Percentiles rank a stretch among this genome's conserved stretches.
phyloP scores from a whole-genome alignment of 257 asterid species.

The Jacaranda copaia region DNA sequence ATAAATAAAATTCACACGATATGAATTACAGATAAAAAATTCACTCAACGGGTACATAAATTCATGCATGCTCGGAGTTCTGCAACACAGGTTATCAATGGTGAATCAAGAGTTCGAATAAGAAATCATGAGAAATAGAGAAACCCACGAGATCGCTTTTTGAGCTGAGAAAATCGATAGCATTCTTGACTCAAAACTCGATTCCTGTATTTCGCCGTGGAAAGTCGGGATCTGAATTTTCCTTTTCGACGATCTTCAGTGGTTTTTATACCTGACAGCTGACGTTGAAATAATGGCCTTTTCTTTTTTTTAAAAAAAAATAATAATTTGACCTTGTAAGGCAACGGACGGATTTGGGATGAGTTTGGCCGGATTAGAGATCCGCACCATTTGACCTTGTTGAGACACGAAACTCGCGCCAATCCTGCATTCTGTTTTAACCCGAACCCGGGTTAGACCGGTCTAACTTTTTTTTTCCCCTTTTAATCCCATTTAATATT shows the following conservation, averaged over 20 bases:
- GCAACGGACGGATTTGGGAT: too few relatives aligned
- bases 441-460: too few relatives aligned
- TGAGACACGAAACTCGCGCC: too few relatives aligned
- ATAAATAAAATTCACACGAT: background rate
- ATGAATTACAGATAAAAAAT: background rate
- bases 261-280: slow-evolving; percentile 5
- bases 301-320: background rate
- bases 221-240: slow-evolving; percentile 23
- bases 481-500: too few relatives aligned
- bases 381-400: too few relatives aligned
- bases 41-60: background rate
- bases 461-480: too few relatives aligned
- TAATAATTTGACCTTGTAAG: background rate
- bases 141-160: slow-evolving; percentile 28
- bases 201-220: slow-evolving; percentile 30
- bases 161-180: slow-evolving; percentile 25
- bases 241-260: background rate
- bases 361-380: too few relatives aligned
- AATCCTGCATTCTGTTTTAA: too few relatives aligned
- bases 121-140: background rate
- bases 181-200: slow-evolving; percentile 21
- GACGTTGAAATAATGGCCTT: slow-evolving; percentile 19
- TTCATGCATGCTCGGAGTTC: background rate
- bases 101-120: slow-evolving; percentile 1
- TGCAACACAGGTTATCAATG: slow-evolving; percentile 15